Evolutionary conservation across 116 monocot genomes (phyloP).

Genomic region (Iris pallida): DNA sequence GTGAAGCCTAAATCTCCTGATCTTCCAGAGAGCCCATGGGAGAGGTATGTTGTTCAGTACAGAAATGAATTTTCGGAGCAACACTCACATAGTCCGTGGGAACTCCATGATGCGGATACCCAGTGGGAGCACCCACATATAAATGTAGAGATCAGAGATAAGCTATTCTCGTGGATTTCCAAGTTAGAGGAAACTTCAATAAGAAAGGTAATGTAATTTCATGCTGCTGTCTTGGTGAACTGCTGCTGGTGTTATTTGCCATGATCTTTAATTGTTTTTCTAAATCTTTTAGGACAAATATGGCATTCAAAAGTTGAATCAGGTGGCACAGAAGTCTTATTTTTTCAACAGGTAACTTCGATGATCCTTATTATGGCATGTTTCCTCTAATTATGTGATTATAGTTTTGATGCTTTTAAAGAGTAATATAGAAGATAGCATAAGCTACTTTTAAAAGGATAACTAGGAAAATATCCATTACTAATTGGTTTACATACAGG

Average conservation of each 20-base stretch:
- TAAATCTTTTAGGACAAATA: conserved; percentile 52
- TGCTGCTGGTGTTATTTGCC: neutral
- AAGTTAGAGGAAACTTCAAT: conserved; percentile 50
- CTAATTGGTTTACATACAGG: too few relatives aligned
- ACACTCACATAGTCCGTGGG: conserved; percentile 94
- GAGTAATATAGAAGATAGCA: too few relatives aligned
- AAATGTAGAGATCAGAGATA: conserved; percentile 34
- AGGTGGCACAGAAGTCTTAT: conserved; percentile 75
- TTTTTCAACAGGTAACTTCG: conserved; percentile 76
- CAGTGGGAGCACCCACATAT: conserved; percentile 85
- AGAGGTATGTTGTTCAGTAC: conserved; percentile 72
- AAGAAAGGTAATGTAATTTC: conserved; percentile 36
- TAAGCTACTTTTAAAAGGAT: too few relatives aligned
- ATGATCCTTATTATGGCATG: neutral
- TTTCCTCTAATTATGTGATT: neutral
- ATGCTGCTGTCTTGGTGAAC: neutral
- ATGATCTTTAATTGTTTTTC: neutral
- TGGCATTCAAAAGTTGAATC: conserved; percentile 77
- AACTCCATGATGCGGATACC: conserved; percentile 67
- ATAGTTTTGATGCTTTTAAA: too few relatives aligned
- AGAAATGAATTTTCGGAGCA: conserved; percentile 59
- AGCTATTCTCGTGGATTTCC: conserved; percentile 44
- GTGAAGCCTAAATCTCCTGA: conserved; percentile 69
- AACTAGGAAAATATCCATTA: too few relatives aligned
- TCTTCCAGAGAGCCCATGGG: conserved; percentile 95